Evolutionary conservation across 441 rosid genomes (phyloP).

Genomic region (Syzygium malaccense): DNA sequence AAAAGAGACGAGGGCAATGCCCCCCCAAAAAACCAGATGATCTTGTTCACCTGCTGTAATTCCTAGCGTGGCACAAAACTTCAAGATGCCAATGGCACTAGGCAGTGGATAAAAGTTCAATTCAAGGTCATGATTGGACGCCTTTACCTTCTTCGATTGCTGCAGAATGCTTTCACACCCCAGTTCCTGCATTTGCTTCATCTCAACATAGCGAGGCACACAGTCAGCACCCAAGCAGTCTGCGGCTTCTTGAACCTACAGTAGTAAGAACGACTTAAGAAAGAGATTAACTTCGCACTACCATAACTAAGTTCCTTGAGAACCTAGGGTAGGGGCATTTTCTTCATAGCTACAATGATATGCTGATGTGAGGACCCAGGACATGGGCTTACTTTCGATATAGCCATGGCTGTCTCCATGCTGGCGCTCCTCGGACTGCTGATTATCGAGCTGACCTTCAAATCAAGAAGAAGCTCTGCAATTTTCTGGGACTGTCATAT

Average conservation of each 20-base stretch:
- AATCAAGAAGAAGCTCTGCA: slow-evolving; percentile 90
- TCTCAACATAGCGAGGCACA: slow-evolving; percentile 62
- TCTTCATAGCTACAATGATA: not conserved
- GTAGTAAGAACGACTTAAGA: not conserved
- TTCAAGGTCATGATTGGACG: not conserved
- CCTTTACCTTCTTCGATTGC: slow-evolving; percentile 45
- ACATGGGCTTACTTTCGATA: slow-evolving; percentile 44
- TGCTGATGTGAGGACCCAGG: not conserved
- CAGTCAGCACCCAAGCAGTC: slow-evolving; percentile 77
- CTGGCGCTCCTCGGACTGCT: slow-evolving; percentile 52
- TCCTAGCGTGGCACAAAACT: not conserved
- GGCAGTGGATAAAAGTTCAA: not conserved
- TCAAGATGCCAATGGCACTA: not conserved
- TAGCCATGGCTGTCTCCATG: slow-evolving; percentile 48
- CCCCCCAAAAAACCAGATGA: not conserved
- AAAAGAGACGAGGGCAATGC: not conserved
- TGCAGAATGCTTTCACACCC: slow-evolving; percentile 28
- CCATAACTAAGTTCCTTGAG: not conserved
- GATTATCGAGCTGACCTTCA: slow-evolving; percentile 45
- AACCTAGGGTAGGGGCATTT: not conserved
- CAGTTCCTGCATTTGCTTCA: slow-evolving; percentile 49
- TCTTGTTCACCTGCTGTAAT: not conserved
- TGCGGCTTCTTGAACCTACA: slow-evolving; percentile 90
- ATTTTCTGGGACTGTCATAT: slow-evolving; percentile 74
- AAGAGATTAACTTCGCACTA: not conserved